phyloP scores from a whole-genome alignment of 2,329 filamentous ascomycete genomes.

The Diaporthe sp. region DNA sequence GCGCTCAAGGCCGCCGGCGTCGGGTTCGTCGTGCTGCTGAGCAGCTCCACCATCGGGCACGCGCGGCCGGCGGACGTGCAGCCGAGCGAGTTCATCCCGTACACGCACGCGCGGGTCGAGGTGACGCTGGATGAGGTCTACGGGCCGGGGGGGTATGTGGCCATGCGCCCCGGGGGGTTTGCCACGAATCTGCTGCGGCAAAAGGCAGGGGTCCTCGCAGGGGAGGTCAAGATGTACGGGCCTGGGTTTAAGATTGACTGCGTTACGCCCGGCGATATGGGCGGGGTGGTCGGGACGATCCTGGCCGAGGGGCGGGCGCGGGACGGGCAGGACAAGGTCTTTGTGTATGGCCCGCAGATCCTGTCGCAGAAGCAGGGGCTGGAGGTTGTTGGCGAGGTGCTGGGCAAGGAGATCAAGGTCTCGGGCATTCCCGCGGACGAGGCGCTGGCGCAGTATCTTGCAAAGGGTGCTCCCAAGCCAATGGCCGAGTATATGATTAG shows the following conservation, averaged over 20 bases:
- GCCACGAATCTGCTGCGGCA: slow-evolving; percentile 56
- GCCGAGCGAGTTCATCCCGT: slow-evolving; percentile 52
- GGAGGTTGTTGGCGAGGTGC: slow-evolving; percentile 46
- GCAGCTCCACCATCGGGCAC: slow-evolving; percentile 53
- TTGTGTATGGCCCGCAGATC: slow-evolving; percentile 54
- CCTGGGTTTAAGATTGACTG: slow-evolving; percentile 53
- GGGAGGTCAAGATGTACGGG: slow-evolving; percentile 51
- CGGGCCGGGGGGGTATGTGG: slow-evolving; percentile 53
- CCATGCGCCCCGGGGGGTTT: slow-evolving; percentile 59
- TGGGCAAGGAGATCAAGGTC: slow-evolving; percentile 49
- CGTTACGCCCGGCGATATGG: slow-evolving; percentile 60
- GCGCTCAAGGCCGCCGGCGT: slow-evolving; percentile 61
- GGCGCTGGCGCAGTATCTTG: slow-evolving; percentile 9
- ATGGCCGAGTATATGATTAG: slow-evolving; percentile 28
- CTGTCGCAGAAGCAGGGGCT: slow-evolving; percentile 50
- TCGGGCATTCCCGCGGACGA: slow-evolving; percentile 31
- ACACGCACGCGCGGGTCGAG: slow-evolving; percentile 60
- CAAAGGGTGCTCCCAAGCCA: slow-evolving; percentile 6
- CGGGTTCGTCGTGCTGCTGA: slow-evolving; percentile 58
- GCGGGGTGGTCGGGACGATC: slow-evolving; percentile 56
- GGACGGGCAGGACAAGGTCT: slow-evolving; percentile 49
- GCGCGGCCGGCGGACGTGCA: slow-evolving; percentile 47
- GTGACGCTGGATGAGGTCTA: slow-evolving; percentile 56
- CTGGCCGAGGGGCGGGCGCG: slow-evolving; percentile 50
- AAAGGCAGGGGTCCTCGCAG: slow-evolving; percentile 47